phyloP scores from a whole-genome alignment of 495 filamentous ascomycete species.

The Glarea lozoyensis region DNA sequence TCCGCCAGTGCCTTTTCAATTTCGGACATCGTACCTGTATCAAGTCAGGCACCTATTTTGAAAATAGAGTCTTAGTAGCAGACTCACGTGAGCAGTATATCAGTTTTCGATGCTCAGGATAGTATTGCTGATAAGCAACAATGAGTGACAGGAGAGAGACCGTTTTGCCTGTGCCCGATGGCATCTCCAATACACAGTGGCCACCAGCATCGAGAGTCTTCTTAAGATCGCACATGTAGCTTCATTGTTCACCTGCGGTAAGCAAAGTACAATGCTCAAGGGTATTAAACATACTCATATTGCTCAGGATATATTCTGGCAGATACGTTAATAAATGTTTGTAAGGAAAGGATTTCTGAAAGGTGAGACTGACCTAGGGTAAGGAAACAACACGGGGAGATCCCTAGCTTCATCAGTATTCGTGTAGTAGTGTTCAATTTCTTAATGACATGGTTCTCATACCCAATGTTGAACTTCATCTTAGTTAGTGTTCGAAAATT shows the following conservation, averaged over 20 bases:
- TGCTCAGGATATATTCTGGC: constrained; percentile 46
- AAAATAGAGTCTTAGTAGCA: background rate
- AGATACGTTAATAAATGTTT: background rate
- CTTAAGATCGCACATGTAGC: constrained; percentile 98
- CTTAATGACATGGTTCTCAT: constrained; percentile 21
- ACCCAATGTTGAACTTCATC: constrained; percentile 98
- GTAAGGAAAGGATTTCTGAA: constrained; percentile 15
- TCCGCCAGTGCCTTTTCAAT: constrained; percentile 95
- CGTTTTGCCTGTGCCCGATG: constrained; percentile 98
- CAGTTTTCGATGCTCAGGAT: constrained; percentile 83
- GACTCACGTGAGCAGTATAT: constrained; percentile 91
- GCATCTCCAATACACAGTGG: constrained; percentile 99
- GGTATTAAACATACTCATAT: constrained; percentile 58
- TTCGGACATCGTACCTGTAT: constrained; percentile 70
- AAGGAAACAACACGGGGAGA: constrained; percentile 90
- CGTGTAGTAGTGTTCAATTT: constrained; percentile 1
- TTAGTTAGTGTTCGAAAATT: constrained; percentile 27
- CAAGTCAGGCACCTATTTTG: background rate
- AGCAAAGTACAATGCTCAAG: background rate
- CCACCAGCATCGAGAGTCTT: constrained; percentile 89
- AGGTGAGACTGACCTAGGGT: constrained; percentile 91
- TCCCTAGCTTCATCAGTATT: constrained; percentile 46
- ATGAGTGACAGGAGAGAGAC: constrained; percentile 93
- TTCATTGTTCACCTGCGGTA: constrained; percentile 18
- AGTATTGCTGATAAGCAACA: constrained; percentile 88